phyloP scores from a whole-genome alignment of 805 yeast genomes.

The Candida insectorum region DNA sequence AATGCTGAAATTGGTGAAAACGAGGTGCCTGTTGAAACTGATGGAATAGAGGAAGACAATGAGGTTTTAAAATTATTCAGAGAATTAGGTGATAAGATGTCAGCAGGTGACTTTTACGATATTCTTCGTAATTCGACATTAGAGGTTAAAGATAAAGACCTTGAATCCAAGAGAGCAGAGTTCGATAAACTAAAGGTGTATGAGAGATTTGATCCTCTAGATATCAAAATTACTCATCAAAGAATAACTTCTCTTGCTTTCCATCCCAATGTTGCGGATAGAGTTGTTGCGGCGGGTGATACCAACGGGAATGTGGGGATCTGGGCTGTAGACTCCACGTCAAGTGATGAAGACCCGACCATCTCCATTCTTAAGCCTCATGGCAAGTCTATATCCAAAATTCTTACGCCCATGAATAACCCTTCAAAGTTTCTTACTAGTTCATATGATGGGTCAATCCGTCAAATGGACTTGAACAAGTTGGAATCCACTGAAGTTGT shows the following conservation, averaged over 20 bases:
- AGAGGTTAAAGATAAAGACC: slow-evolving; percentile 32
- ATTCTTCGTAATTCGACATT: slow-evolving; percentile 31
- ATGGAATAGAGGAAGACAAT: slow-evolving; percentile 16
- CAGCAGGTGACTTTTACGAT: slow-evolving; percentile 71
- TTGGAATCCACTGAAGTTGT: slow-evolving; percentile 52
- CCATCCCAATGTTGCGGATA: slow-evolving; percentile 67
- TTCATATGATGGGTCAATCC: slow-evolving; percentile 85
- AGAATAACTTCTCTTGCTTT: slow-evolving; percentile 72
- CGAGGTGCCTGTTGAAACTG: slow-evolving; percentile 7
- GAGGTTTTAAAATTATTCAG: slow-evolving; percentile 31
- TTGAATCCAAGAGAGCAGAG: slow-evolving; percentile 50
- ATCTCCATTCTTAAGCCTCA: slow-evolving; percentile 71
- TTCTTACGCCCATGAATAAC: slow-evolving; percentile 49
- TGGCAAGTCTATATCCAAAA: slow-evolving; percentile 65
- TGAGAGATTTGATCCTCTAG: slow-evolving; percentile 61
- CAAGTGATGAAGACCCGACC: slow-evolving; percentile 39
- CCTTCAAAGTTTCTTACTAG: slow-evolving; percentile 60
- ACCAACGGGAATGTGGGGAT: slow-evolving; percentile 82
- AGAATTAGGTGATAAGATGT: slow-evolving; percentile 48
- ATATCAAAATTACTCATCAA: slow-evolving; percentile 65
- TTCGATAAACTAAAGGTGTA: slow-evolving; percentile 51
- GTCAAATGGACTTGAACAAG: slow-evolving; percentile 65
- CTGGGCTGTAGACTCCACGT: slow-evolving; percentile 67
- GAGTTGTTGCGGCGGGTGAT: slow-evolving; percentile 82
- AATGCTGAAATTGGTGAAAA: slow-evolving; percentile 4